phyloP scores from a whole-genome alignment of 1,139 yeast genomes.

The Insectozyma bohioensis region DNA sequence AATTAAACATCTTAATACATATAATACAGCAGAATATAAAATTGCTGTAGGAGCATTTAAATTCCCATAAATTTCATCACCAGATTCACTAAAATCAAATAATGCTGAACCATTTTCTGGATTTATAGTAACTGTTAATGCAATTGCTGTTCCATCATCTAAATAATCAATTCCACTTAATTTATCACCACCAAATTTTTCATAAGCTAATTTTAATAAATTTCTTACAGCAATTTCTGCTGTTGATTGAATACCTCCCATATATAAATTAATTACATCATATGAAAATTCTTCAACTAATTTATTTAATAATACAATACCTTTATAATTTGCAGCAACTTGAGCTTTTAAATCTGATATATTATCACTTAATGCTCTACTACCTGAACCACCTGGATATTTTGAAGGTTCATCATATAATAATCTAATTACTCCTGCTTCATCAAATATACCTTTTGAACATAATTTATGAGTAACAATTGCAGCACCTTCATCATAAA shows the following conservation, averaged over 20 bases:
- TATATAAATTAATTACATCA: constrained; percentile 38
- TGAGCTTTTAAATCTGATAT: constrained; percentile 46
- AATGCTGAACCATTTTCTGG: constrained; percentile 36
- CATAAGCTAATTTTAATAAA: constrained; percentile 34
- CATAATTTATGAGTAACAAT: constrained; percentile 42
- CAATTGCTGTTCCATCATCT: constrained; percentile 47
- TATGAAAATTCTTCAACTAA: constrained; percentile 33
- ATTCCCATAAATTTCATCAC: constrained; percentile 45
- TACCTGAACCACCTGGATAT: constrained; percentile 47
- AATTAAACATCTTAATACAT: constrained; percentile 73
- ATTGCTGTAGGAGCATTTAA: constrained; percentile 60
- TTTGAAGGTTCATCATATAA: constrained; percentile 45
- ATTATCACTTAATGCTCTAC: constrained; percentile 41
- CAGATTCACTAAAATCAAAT: constrained; percentile 43
- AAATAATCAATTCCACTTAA: constrained; percentile 39
- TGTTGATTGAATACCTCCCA: constrained; percentile 44
- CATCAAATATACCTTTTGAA: constrained; percentile 38
- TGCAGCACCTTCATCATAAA: constrained; percentile 46
- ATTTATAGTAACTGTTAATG: constrained; percentile 34
- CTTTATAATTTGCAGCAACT: constrained; percentile 44
- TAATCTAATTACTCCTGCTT: constrained; percentile 36
- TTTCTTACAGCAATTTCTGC: constrained; percentile 44
- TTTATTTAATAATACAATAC: constrained; percentile 32
- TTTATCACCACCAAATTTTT: constrained; percentile 35
- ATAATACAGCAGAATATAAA: constrained; percentile 76